Percentiles rank a stretch among this genome's conserved stretches.
phyloP scores from a whole-genome alignment of 2,329 filamentous ascomycete species.

The Claviceps pusilla region DNA sequence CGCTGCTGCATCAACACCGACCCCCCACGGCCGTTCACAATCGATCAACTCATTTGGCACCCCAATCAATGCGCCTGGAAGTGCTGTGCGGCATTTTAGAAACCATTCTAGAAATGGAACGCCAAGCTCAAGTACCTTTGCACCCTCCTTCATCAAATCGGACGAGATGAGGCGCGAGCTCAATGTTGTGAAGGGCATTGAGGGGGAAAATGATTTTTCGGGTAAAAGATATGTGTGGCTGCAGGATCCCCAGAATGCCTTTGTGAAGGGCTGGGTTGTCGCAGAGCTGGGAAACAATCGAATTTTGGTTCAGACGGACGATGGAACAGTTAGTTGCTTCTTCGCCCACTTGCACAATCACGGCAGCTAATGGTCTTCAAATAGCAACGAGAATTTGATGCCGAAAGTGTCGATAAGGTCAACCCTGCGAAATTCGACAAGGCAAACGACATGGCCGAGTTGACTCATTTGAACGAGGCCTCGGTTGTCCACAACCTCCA shows the following conservation, averaged over 20 bases:
- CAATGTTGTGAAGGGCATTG: constrained; percentile 55
- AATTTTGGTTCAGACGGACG: constrained; percentile 81
- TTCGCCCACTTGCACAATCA: background rate
- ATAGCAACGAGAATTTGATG: constrained; percentile 73
- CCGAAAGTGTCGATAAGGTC: constrained; percentile 90
- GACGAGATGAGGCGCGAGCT: constrained; percentile 52
- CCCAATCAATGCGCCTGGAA: constrained; percentile 22
- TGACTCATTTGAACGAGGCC: constrained; percentile 94
- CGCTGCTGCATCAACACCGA: constrained; percentile 23
- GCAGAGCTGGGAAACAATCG: constrained; percentile 57
- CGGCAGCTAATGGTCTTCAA: constrained; percentile 8
- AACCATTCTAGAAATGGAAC: constrained; percentile 50
- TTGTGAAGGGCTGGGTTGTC: constrained; percentile 83
- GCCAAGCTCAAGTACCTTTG: constrained; percentile 67
- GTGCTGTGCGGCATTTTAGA: constrained; percentile 26
- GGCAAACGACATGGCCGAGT: constrained; percentile 95
- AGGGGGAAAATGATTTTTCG: constrained; percentile 97
- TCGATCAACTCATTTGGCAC: constrained; percentile 43
- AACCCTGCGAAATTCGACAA: constrained; percentile 99
- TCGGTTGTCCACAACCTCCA: constrained; percentile 96
- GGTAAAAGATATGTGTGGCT: constrained; percentile 98
- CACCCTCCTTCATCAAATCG: constrained; percentile 86
- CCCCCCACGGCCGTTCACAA: constrained; percentile 51
- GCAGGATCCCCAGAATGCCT: constrained; percentile 71
- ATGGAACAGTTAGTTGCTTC: constrained; percentile 55